Evolutionary conservation across 148 eudicot genomes (phyloP), one percentile per base, ranked within the genome.

Genomic region (Agrostemma githago): DNA sequence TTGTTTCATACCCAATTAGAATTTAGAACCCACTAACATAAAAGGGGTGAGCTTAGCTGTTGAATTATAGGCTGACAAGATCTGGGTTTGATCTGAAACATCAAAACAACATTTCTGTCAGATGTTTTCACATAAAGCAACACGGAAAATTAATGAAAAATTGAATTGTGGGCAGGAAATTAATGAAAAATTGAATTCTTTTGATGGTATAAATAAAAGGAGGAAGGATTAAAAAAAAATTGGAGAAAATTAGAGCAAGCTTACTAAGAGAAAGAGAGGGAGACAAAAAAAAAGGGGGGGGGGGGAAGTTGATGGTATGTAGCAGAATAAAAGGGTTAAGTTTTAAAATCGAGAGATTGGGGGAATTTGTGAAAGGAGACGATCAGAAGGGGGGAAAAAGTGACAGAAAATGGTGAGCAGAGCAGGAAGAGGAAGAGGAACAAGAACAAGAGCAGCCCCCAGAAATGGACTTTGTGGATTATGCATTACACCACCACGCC

Each of bases 51-150:
- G 76, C 58, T 75, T 73, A 71, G 64, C 78, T 72, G 81, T 73
- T 80, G 79, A 82, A 60, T 69, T 62, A 64, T 34, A 64, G 54
- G 65, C 72, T 74, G 70, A 68, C 77, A 84, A 80, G 90, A 89
- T 89, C 90, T 86, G 79, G 81, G 81, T 72, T 77, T 87, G 85
- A 91, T 89, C 89, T 85, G 81, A 72, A 85, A 80, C 69, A 87
- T 71, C 78, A 86, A 86, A 74, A 79, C 48, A 82, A 20, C 81
- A 81, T 73, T 73, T 77, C 76, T 75, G 77, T 79, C 77, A 75
- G 78, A 78, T 26, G 64, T 46, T 76, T 39, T 8, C 4, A 37
- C 9, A 34, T 58, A 71, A 66, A 46, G 56, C 15, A 53, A 10
- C 8, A 67, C 38, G 44, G 68, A 26, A 19, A 44, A 70, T 70